Percentiles rank a stretch among this genome's conserved stretches.
Evolutionary conservation across 1,139 yeast genomes (phyloP).

Genomic region (Candida tunisiensis): DNA sequence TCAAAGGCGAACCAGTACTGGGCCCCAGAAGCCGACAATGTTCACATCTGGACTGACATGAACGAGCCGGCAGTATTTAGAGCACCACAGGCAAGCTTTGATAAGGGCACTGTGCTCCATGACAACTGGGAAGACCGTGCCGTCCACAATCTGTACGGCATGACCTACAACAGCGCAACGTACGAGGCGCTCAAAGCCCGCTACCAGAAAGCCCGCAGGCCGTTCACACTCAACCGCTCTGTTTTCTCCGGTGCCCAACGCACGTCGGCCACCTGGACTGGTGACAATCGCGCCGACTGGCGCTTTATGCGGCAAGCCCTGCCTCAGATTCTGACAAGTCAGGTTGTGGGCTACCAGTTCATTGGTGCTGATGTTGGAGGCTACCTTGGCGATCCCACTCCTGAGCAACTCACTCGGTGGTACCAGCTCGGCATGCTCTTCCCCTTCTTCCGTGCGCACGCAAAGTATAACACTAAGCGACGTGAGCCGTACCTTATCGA

Average conservation of each 20-base stretch:
- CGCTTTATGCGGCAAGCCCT: constrained; percentile 62
- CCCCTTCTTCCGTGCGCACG: constrained; percentile 94
- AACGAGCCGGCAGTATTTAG: constrained; percentile 90
- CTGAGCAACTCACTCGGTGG: constrained; percentile 78
- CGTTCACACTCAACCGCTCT: constrained; percentile 75
- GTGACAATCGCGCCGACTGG: constrained; percentile 93
- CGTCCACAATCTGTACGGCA: constrained; percentile 71
- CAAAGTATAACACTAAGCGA: constrained; percentile 83
- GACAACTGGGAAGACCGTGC: constrained; percentile 87
- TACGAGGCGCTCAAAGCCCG: constrained; percentile 44
- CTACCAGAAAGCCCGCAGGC: constrained; percentile 39
- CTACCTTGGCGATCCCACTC: constrained; percentile 76
- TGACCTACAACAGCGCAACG: constrained; percentile 68
- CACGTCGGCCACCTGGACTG: constrained; percentile 93
- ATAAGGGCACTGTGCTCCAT: constrained; percentile 60
- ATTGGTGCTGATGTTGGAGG: constrained; percentile 98
- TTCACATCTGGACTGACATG: constrained; percentile 96
- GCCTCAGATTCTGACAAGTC: constrained; percentile 76
- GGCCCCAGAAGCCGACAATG: constrained; percentile 38
- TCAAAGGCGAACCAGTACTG: constrained; percentile 23
- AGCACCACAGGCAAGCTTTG: constrained; percentile 88
- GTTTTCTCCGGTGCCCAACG: constrained; percentile 86
- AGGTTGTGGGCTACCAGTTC: constrained; percentile 79
- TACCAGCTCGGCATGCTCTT: constrained; percentile 92
- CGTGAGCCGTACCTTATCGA: constrained; percentile 86